Evolutionary conservation across 495 filamentous ascomycete species (phyloP).

Genomic region (Aspergillus ostianus): DNA sequence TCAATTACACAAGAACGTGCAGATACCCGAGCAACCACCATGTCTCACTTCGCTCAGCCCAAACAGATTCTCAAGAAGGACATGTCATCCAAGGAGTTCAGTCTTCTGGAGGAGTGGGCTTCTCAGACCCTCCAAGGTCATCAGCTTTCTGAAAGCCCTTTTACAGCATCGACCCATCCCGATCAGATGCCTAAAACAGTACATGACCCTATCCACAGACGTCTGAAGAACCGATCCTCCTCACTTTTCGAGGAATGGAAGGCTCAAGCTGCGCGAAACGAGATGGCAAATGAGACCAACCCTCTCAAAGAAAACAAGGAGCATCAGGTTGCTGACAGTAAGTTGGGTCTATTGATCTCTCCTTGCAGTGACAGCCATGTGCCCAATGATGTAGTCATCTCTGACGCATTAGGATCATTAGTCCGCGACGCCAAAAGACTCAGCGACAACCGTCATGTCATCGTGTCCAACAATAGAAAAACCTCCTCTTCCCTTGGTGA

Average conservation of each 20-base stretch:
- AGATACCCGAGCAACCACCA: slow-evolving; percentile 1
- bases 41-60: slow-evolving; percentile 4
- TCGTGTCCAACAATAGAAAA: background rate
- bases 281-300: background rate
- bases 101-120: slow-evolving; percentile 18
- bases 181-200: background rate
- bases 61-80: slow-evolving; percentile 16
- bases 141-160: background rate
- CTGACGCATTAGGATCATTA: background rate
- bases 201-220: slow-evolving; percentile 7
- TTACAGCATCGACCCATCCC: background rate
- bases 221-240: slow-evolving; percentile 10
- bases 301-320: background rate
- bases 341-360: background rate
- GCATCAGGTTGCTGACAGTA: background rate
- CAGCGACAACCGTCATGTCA: background rate
- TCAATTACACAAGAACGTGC: background rate
- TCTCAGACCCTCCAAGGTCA: slow-evolving; percentile 12
- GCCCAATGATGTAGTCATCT: background rate
- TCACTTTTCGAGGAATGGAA: slow-evolving; percentile 24
- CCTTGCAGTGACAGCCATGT: background rate
- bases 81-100: slow-evolving; percentile 9
- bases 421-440: background rate
- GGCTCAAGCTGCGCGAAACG: slow-evolving; percentile 7
- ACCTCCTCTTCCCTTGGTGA: background rate